These are phyloP conservation scores for Alternaria panax DNA, from an alignment of 2,329 filamentous ascomycete species.

Conservation along the genomic window DNA sequence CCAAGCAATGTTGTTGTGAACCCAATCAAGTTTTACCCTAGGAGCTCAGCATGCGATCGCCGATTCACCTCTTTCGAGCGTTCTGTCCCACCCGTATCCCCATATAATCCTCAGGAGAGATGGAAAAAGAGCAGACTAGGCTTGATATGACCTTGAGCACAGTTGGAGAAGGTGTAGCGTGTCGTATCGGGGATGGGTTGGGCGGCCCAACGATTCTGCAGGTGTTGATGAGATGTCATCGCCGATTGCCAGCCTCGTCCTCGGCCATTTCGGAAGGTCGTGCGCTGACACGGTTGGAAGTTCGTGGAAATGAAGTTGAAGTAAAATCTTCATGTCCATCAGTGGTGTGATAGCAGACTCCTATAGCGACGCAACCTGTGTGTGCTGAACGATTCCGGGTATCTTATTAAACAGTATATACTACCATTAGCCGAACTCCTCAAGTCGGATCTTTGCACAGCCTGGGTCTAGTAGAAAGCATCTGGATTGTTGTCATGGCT, in stretches of 20 bases:
- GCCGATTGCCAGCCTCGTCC: slow-evolving; percentile 13
- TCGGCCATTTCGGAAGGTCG: slow-evolving; percentile 11
- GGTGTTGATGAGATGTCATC: slow-evolving; percentile 12
- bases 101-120: background rate
- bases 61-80: slow-evolving; percentile 9
- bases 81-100: background rate
- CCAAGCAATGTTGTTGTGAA: background rate
- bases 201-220: background rate
- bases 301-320: background rate
- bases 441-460: background rate
- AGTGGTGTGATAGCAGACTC: background rate
- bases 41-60: slow-evolving; percentile 15
- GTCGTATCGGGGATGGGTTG: background rate
- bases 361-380: background rate
- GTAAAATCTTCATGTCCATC: background rate
- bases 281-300: background rate
- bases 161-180: slow-evolving; percentile 2
- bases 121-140: background rate
- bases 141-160: background rate
- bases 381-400: background rate
- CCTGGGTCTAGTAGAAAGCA: slow-evolving; percentile 38
- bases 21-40: slow-evolving; percentile 9
- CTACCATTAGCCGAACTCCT: background rate
- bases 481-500: slow-evolving; percentile 44
- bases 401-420: background rate